Evolutionary conservation across 1,284 basidiomycete genomes (phyloP).

Genomic region (Ustilago sp.): DNA sequence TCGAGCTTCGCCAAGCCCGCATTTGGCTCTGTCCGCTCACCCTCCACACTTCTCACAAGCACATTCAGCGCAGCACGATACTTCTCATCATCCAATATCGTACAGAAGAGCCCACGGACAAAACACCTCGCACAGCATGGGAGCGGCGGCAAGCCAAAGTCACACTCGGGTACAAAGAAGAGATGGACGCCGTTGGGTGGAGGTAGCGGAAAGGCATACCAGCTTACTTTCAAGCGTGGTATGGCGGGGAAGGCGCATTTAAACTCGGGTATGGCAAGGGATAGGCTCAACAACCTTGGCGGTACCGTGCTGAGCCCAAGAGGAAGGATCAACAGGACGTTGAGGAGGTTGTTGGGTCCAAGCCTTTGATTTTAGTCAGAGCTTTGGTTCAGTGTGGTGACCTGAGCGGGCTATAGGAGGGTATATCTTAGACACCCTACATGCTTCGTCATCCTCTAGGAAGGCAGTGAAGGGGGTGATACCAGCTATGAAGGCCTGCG

Average conservation of each 20-base stretch:
- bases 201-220: constrained; percentile 49
- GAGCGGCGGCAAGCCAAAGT: constrained; percentile 52
- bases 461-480: neutral
- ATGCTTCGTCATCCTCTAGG: neutral
- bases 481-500: neutral
- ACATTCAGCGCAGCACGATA: constrained; percentile 2
- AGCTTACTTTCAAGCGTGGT: constrained; percentile 54
- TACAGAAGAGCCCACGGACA: constrained; percentile 30
- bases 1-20: constrained; percentile 26
- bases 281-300: constrained; percentile 54
- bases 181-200: constrained; percentile 55
- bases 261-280: constrained; percentile 61
- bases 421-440: neutral
- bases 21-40: constrained; percentile 18
- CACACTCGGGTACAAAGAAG: constrained; percentile 63
- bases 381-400: too few species aligned
- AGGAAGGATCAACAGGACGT: constrained; percentile 51
- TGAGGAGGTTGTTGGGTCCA: constrained; percentile 59
- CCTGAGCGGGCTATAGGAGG: neutral
- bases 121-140: constrained; percentile 52
- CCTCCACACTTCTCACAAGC: constrained; percentile 5
- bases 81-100: constrained; percentile 23
- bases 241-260: constrained; percentile 58
- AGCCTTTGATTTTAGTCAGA: constrained; percentile 27
- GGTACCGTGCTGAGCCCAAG: constrained; percentile 47